Base-by-base conservation (phyloP, 1,284 basidiomycete genomes). In the Fomitopsis schrenkii region DNA sequence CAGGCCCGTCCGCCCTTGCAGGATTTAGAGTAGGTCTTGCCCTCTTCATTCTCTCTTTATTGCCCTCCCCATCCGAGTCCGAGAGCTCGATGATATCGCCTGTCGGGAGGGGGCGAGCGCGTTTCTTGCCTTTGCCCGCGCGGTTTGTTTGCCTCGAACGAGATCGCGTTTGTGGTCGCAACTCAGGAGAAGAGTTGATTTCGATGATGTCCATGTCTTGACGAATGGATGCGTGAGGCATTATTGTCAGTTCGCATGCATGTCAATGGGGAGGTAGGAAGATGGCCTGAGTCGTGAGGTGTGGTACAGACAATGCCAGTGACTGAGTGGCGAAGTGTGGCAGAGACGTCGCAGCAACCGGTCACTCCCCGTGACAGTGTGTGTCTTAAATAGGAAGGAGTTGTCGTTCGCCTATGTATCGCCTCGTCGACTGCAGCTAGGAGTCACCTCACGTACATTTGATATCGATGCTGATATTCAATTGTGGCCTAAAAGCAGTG, bases 41-140 rank as follows among this genome's bases (percentile, higher is more conserved):
- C 26, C 7, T 22, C 36, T n/a, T 45, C 28, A 22, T 10, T 22
- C 5, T 54, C 35, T n/a, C 10, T 8, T 8, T 41, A 59, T 4
- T 42, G 0, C 38, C 38, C 1, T 64, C 65, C 9, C 52, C 54
- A 26, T 68, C 68, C 1, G 67, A 68, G 42, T 68, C 66, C 6
- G 63, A 66, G 35, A 69, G 42, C 38, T 69, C 68, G 57, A 69
- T 69, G 55, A 69, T 54, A 19, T 64, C 62, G 17, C 58, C 65
- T 0, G 22, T 6, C 1, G 59, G 59, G 15, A 62, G 19, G 14
- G 58, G 17, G 19, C 48, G 61, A 14, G 38, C 50, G 28, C 52
- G 50, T 17, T 50, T 30, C 33, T 48, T 59, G 36, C 48, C 19
- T 19, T 45, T 46, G 48, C 19, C 19, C 5, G 19, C 5, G 42